Conservation (phyloP, 2,329 filamentous ascomycete genomes). For the Madurella fahalii region DNA sequence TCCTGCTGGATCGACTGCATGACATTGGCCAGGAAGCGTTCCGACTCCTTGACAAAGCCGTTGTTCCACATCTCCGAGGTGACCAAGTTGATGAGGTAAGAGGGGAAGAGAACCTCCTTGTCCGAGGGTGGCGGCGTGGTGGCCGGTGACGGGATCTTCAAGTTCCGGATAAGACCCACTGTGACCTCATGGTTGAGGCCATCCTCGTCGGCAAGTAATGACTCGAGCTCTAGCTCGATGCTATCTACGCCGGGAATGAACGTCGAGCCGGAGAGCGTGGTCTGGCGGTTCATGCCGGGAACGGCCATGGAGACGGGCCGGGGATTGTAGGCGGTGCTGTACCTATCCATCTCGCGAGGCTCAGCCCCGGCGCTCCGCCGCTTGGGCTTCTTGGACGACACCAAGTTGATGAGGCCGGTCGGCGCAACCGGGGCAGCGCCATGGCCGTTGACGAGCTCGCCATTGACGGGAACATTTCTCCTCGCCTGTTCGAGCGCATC, state of each 20-base stretch:
- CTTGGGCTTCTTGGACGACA: constrained; percentile 96
- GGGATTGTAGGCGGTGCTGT: constrained; percentile 89
- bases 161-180: constrained; percentile 89
- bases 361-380: constrained; percentile 87
- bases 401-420: constrained; percentile 89
- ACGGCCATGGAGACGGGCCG: constrained; percentile 95
- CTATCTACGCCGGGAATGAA: constrained; percentile 82
- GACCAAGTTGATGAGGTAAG: constrained; percentile 97
- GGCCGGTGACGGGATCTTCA: constrained; percentile 90
- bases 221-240: constrained; percentile 92
- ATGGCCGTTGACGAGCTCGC: constrained; percentile 62
- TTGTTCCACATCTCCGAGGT: constrained; percentile 99
- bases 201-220: constrained; percentile 89
- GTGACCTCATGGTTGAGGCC: constrained; percentile 95
- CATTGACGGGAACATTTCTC: constrained; percentile 68
- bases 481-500: constrained; percentile 89
- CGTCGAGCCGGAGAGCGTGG: constrained; percentile 63
- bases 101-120: constrained; percentile 97
- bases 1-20: constrained; percentile 99
- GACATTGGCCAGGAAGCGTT: constrained; percentile 96
- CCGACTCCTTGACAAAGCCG: constrained; percentile 98
- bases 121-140: constrained; percentile 87
- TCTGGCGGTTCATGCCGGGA: constrained; percentile 57
- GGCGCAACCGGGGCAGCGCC: constrained; percentile 49
- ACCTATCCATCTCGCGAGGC: constrained; percentile 78